Conservation (phyloP, 257 asterid species). For the Lantana camara region DNA sequence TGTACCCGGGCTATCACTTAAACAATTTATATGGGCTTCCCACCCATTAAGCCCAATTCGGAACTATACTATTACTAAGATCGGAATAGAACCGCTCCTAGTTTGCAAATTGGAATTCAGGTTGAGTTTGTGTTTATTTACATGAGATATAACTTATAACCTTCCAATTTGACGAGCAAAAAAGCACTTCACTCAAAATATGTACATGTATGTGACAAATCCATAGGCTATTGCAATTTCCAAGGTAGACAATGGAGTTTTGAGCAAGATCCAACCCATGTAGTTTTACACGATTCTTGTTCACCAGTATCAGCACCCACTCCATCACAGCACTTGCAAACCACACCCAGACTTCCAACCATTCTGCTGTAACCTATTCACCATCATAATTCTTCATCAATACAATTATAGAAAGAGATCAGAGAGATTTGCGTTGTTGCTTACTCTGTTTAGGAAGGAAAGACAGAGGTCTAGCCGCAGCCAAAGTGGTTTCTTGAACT, state of each 20-base stretch:
- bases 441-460: conserved; percentile 32
- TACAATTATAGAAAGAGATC: not conserved
- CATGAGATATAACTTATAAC: no score
- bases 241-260: conserved; percentile 43
- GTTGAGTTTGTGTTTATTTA: no score
- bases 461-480: conserved; percentile 31
- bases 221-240: conserved; percentile 20
- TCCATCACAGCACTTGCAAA: conserved; percentile 45
- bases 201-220: not conserved
- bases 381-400: not conserved
- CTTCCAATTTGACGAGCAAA: no score
- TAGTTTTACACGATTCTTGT: conserved; percentile 27
- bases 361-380: conserved; percentile 14
- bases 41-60: not conserved
- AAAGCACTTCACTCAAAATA: not conserved
- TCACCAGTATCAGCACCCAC: not conserved
- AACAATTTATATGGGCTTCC: not conserved
- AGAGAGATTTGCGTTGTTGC: not conserved
- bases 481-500: conserved; percentile 20
- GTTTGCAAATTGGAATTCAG: no score
- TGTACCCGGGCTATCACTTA: not conserved
- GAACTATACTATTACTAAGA: no score
- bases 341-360: conserved; percentile 36
- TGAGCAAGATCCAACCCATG: conserved; percentile 41
- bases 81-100: no score